phyloP scores from a whole-genome alignment of 176 grass and related monocot species.

The Carex kokanica region DNA sequence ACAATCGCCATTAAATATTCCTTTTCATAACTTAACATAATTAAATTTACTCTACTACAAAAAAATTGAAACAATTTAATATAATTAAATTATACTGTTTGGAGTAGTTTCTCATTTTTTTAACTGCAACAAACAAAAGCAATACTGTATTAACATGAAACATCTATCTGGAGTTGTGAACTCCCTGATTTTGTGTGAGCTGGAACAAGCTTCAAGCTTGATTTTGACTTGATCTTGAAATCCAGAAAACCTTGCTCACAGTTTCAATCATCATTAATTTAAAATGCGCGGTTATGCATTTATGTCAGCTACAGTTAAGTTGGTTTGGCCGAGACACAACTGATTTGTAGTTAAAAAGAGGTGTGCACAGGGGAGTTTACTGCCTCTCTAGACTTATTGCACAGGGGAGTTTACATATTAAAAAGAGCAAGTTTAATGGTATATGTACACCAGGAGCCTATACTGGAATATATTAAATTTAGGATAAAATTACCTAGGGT shows the following conservation, averaged over 20 bases:
- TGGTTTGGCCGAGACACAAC: not conserved
- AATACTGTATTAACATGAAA: not conserved
- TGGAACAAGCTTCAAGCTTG: not conserved
- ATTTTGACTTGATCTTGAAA: not conserved
- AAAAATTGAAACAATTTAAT: not conserved
- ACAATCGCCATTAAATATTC: not conserved
- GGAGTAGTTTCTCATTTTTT: too few species aligned
- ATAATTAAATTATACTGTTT: not conserved
- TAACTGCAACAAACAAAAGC: too few species aligned
- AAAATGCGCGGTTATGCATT: not conserved
- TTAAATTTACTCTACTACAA: not conserved
- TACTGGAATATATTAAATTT: too few species aligned
- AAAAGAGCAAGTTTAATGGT: not conserved
- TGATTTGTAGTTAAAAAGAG: not conserved
- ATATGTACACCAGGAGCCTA: too few species aligned
- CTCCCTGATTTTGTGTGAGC: not conserved
- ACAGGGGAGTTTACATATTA: not conserved
- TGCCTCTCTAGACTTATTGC: not conserved
- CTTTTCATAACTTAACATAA: not conserved
- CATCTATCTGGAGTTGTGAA: not conserved
- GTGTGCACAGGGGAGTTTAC: not conserved
- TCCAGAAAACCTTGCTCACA: not conserved
- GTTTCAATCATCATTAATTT: not conserved
- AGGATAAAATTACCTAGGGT: too few species aligned
- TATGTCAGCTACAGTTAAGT: not conserved